Percentiles rank a stretch among this genome's conserved stretches.
These are phyloP conservation scores for Candolleomyces aberdarensis DNA, from an alignment of 768 basidiomycete genomes.

Conservation along the genomic window DNA sequence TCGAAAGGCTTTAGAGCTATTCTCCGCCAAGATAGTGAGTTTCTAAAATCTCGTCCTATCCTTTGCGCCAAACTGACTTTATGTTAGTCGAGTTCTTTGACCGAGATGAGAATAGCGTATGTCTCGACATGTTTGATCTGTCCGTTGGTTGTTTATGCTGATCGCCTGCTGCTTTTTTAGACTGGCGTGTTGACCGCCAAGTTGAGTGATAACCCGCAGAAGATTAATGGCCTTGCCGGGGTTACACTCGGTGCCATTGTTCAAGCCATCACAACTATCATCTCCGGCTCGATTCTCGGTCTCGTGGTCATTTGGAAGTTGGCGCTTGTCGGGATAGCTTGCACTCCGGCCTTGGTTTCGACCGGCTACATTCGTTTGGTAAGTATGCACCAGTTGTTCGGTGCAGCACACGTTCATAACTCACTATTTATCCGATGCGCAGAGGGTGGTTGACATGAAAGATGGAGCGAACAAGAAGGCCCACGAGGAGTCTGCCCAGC, in stretches of 20 bases:
- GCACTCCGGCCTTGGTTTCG: conserved; percentile 64
- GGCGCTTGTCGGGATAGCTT: conserved; percentile 80
- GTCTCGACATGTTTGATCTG: conserved; percentile 16
- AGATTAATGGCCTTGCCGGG: conserved; percentile 84
- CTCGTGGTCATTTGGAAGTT: conserved; percentile 75
- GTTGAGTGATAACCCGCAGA: conserved; percentile 85
- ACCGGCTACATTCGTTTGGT: conserved; percentile 83
- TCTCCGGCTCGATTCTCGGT: conserved; percentile 76
- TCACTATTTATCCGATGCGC: no score
- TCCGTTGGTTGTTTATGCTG: conserved; percentile 6
- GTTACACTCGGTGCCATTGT: conserved; percentile 85
- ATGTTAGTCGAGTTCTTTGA: conserved; percentile 80
- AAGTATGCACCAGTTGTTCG: conserved; percentile 16
- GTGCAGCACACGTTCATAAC: conserved; percentile 32
- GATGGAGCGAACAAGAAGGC: conserved; percentile 77
- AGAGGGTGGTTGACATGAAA: conserved; percentile 76
- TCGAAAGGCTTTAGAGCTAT: conserved; percentile 73
- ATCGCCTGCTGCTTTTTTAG: conserved; percentile 24
- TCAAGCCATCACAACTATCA: conserved; percentile 68
- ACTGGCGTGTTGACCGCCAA: conserved; percentile 79
- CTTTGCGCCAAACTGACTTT: conserved; percentile 6
- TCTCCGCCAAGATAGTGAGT: conserved; percentile 79
- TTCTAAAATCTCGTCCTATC: not conserved
- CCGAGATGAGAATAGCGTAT: conserved; percentile 74
- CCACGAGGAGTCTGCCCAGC: conserved; percentile 78